Base-by-base conservation (phyloP, 805 yeast genomes). In the Teunomyces aglyptinius region DNA sequence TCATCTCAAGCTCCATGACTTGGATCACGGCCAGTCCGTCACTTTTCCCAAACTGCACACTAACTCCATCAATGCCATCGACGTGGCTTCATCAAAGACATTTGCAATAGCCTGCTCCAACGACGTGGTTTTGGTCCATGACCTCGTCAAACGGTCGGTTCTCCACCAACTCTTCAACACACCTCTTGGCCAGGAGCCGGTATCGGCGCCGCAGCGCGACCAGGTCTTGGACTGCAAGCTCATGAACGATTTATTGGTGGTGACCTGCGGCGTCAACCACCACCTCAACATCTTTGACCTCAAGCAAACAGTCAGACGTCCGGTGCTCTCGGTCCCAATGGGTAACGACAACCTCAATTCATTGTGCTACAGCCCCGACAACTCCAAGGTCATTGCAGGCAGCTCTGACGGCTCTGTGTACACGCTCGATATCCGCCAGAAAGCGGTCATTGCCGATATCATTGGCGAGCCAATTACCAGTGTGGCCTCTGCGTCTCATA, bases 281-380 rank as follows among this genome's bases (percentile, higher is more conserved):
- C 40, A 45, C 13, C 38, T 65, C 19, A 52, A 52, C 24, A 42
- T 66, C 19, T 62, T 51, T 48, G 72, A 67, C 45, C 46, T 55
- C 35, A 50, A 64, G 20, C 51, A 52, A 29, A 3, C 42, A 3
- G 34, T 29, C 6, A 42, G 26, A 5, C 44, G 38, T 11, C 55
- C 59, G 3, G 49, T 63, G 4, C 52, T 46, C 41, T 27, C 50
- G 6, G 18, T 57, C 4, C 51, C 53, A 38, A 38, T 58, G 19
- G 59, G 67, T n/a, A 40, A 47, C 32, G 68, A 64, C 40, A 59
- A 57, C 49, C 49, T 66, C 39, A 61, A 58, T 41, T 44, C 57
- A 6, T 27, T 63, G 10, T 56, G 53, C 18, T 54, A 50, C 38
- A 18, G 41, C 13, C 43, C 34, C 5, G 27, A 47, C 13, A 31